These are phyloP conservation scores for Clavulina sp. DNA, from an alignment of 768 basidiomycete genomes.

Conservation along the genomic window DNA sequence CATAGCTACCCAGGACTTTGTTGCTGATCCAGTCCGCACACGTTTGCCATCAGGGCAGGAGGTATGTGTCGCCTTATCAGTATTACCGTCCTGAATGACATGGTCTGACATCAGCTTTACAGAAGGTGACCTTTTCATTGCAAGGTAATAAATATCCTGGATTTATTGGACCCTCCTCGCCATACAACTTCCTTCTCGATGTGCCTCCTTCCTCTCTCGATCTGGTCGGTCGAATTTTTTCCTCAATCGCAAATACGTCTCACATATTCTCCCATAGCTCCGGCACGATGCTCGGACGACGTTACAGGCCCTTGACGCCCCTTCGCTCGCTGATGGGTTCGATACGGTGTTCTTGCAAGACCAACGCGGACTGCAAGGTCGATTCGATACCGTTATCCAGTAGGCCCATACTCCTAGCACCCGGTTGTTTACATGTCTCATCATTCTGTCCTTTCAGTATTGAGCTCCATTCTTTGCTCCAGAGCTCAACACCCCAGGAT, in stretches of 20 bases:
- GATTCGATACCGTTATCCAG: conserved; percentile 63
- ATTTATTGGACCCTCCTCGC: conserved; percentile 64
- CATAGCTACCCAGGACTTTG: conserved; percentile 56
- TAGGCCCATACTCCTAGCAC: conserved; percentile 17
- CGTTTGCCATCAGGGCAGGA: background rate
- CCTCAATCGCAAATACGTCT: background rate
- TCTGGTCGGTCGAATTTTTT: conserved; percentile 31
- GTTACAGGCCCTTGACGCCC: conserved; percentile 39
- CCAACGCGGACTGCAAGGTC: conserved; percentile 38
- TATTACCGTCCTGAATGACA: no score
- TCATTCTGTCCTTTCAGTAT: conserved; percentile 26
- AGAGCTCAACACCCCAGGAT: conserved; percentile 20
- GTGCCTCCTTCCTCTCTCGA: conserved; percentile 64
- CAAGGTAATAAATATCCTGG: conserved; percentile 24
- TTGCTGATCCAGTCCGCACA: conserved; percentile 21
- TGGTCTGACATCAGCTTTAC: no score
- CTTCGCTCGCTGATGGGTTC: conserved; percentile 39
- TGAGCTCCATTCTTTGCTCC: conserved; percentile 29
- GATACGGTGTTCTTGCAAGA: conserved; percentile 56
- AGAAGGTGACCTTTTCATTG: no score
- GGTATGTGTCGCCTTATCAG: background rate
- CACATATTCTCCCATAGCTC: conserved; percentile 29
- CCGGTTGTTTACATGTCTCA: background rate
- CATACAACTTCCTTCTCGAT: conserved; percentile 56
- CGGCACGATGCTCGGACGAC: conserved; percentile 59